Conservation (phyloP, 2,329 filamentous ascomycete genomes). For the Arthroderma uncinatum region DNA sequence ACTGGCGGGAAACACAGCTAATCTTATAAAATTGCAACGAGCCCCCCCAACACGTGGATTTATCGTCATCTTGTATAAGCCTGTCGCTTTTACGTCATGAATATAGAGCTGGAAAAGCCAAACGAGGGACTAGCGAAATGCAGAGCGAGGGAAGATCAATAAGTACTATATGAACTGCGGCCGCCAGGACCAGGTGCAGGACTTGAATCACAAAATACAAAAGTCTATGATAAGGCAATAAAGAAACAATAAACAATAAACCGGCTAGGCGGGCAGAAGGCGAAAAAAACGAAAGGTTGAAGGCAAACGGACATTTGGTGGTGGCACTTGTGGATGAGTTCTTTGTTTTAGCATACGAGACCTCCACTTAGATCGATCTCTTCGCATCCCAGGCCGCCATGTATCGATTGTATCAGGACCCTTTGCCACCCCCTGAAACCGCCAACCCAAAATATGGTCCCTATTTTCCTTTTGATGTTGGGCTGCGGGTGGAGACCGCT, state of each 20-base stretch:
- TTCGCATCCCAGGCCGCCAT: neutral
- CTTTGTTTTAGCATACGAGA: constrained; percentile 4
- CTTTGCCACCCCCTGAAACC: constrained; percentile 7
- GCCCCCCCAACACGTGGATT: no score
- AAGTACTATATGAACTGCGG: no score
- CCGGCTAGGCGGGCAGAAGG: neutral
- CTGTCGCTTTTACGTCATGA: neutral
- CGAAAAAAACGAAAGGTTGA: neutral
- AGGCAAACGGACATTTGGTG: neutral
- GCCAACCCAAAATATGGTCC: neutral
- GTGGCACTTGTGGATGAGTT: neutral
- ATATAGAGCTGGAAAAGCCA: neutral
- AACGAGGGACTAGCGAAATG: neutral
- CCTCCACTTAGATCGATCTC: neutral
- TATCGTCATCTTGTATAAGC: neutral
- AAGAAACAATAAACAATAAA: neutral
- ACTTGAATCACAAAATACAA: no score
- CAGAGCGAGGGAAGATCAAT: no score
- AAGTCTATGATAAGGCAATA: neutral
- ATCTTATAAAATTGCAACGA: neutral
- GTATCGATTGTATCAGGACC: neutral
- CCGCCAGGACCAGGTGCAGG: no score
- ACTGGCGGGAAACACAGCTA: no score
- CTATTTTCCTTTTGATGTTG: neutral
- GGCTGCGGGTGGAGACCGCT: neutral